Base-by-base conservation (phyloP, 768 basidiomycete genomes). In the Phylloporus rhodoxanthus region DNA sequence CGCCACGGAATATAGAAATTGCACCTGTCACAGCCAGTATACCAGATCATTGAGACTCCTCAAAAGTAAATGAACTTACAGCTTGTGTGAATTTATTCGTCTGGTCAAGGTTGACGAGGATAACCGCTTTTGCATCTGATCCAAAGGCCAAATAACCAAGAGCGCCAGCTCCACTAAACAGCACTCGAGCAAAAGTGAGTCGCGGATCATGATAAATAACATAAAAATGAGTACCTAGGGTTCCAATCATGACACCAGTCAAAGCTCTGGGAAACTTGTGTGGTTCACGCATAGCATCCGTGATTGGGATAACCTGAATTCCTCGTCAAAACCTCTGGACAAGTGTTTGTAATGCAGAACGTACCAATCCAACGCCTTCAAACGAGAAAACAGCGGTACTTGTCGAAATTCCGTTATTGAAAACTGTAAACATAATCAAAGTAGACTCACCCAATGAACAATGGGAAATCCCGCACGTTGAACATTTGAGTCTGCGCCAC, bases 321-420 rank as follows among this genome's bases (percentile, higher is more conserved):
- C 3, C 19, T 19, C 40, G 51, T 58, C 46, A 53, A 32, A 39
- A 43, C 20, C 10, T 23, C 21, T 6, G 28, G 37, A 26, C 23
- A 11, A 5, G 30, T 23, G 30, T 21, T 15, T 11, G 25, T n/a
- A 38, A 36, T 17, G 23, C 23, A 25, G 26, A 46, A 67, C 81
- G 57, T 57, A 87, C 85, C 69, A 98, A 72, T 42, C 95, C 96
- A 57, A 99, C 91, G 8, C 95, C 95, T 68, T 99, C 95, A 59
- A 98, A 99, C 1, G 96, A 91, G 68, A 98, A 98, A 26, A 97
- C 95, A 3, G 96, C 95, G 20, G 96, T 97, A 8, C 93, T 91
- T 11, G 10, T 57, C 56, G 23, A 53, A 23, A 54, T 32, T 15
- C 23, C 14, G 48, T 53, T 5, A 56, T 41, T 41, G 4, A 21